Percentiles rank a stretch among this genome's conserved stretches.
Evolutionary conservation across 768 basidiomycete species (phyloP).

Genomic region (Hortiboletus campestris): DNA sequence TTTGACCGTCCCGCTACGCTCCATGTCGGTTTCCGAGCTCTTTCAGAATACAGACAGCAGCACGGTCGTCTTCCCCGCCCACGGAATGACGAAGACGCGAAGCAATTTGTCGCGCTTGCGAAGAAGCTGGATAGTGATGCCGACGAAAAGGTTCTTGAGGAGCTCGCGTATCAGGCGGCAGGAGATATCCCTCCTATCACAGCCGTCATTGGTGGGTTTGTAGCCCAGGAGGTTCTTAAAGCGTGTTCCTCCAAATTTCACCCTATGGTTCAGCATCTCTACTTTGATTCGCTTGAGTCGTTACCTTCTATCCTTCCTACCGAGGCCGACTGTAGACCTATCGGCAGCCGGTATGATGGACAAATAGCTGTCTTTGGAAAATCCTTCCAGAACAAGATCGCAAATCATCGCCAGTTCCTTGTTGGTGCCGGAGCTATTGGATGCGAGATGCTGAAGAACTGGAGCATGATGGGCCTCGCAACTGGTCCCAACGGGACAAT

Average conservation of each 20-base stretch:
- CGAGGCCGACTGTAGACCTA: conserved; percentile 81
- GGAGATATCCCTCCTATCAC: conserved; percentile 89
- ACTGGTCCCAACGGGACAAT: conserved; percentile 76
- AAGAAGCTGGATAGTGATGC: conserved; percentile 74
- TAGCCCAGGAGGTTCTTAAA: conserved; percentile 97
- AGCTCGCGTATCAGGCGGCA: conserved; percentile 86
- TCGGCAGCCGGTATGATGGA: conserved; percentile 82
- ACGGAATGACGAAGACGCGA: conserved; percentile 78
- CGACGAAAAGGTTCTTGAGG: conserved; percentile 78
- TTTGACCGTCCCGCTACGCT: conserved; percentile 90
- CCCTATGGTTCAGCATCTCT: conserved; percentile 91
- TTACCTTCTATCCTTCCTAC: conserved; percentile 73
- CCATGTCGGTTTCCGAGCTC: conserved; percentile 92
- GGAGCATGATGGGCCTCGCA: conserved; percentile 97
- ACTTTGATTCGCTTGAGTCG: conserved; percentile 97
- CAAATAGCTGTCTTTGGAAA: conserved; percentile 97
- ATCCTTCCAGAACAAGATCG: conserved; percentile 88
- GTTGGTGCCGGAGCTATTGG: conserved; percentile 99
- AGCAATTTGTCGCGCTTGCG: conserved; percentile 66
- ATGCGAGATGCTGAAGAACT: conserved; percentile 99
- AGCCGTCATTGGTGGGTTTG: conserved; percentile 95
- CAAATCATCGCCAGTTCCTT: conserved; percentile 88
- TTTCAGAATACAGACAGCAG: conserved; percentile 71
- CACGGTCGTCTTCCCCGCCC: conserved; percentile 74
- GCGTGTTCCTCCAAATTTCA: conserved; percentile 98